A percentile compares a stretch with the other conserved stretches of the same genome.
Conservation (phyloP, 2,329 filamentous ascomycete genomes). For the Epichloe sp. region DNA sequence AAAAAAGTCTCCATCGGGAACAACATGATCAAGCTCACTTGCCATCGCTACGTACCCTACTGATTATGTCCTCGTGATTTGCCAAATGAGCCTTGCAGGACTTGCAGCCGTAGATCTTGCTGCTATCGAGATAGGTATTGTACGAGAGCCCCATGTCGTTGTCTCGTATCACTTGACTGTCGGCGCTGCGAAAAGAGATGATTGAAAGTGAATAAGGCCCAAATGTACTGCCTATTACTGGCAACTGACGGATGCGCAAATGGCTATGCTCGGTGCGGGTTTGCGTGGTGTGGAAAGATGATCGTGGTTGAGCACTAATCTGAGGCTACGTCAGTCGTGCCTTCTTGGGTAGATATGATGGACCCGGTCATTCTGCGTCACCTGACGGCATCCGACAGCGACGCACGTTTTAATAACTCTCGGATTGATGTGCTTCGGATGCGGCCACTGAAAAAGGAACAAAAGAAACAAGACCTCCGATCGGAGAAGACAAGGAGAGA, state of each 20-base stretch:
- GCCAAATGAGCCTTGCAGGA: constrained; percentile 90
- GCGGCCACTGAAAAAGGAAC: not conserved
- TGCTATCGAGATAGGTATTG: constrained; percentile 79
- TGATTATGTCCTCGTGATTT: constrained; percentile 93
- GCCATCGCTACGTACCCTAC: constrained; percentile 47
- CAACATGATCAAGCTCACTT: not conserved
- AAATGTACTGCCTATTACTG: not conserved
- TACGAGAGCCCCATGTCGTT: constrained; percentile 69
- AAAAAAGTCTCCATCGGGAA: not conserved
- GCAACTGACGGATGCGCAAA: not conserved
- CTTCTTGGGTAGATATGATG: not conserved
- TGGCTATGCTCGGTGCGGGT: not conserved
- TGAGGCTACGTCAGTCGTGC: constrained; percentile 1
- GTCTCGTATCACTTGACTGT: not conserved
- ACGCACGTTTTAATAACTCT: not conserved
- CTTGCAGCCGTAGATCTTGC: constrained; percentile 86
- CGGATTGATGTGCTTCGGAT: not conserved
- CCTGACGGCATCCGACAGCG: not conserved
- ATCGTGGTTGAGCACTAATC: not conserved
- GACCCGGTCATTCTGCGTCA: not conserved
- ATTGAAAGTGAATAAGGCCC: not conserved
- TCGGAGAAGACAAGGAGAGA: not conserved
- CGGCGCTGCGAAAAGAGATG: not conserved
- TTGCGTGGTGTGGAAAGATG: not conserved
- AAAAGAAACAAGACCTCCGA: not conserved